Evolutionary conservation across 129 eudicot genomes (phyloP).

Genomic region (Kitagawia praeruptora): DNA sequence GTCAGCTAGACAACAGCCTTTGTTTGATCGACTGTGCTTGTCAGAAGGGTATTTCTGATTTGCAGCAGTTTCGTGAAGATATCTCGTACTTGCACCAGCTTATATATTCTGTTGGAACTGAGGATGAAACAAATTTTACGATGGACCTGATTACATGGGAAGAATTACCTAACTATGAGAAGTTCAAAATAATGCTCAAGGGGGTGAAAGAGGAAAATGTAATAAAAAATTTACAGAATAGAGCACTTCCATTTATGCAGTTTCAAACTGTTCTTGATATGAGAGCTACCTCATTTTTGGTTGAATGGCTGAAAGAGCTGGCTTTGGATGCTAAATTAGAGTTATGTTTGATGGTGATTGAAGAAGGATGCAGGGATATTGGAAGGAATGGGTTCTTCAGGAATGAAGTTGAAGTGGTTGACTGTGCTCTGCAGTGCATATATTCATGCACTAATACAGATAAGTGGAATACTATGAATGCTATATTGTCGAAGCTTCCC

Average conservation of each 20-base stretch:
- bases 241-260: slow-evolving; percentile 74
- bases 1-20: slow-evolving; percentile 79
- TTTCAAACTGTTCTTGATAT: slow-evolving; percentile 9
- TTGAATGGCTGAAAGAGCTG: slow-evolving; percentile 85
- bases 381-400: slow-evolving; percentile 36
- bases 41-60: slow-evolving; percentile 56
- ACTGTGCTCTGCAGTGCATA: slow-evolving; percentile 71
- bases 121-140: slow-evolving; percentile 41
- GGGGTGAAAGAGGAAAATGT: slow-evolving; percentile 71
- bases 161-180: slow-evolving; percentile 72
- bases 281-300: slow-evolving; percentile 53
- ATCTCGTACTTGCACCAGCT: slow-evolving; percentile 68
- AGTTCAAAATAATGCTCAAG: slow-evolving; percentile 66
- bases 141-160: slow-evolving; percentile 73
- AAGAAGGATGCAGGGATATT: slow-evolving; percentile 65
- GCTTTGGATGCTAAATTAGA: slow-evolving; percentile 62
- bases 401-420: slow-evolving; percentile 57
- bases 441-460: slow-evolving; percentile 55
- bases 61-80: slow-evolving; percentile 58
- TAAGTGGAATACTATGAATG: slow-evolving; percentile 75
- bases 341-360: slow-evolving; percentile 56
- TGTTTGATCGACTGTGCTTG: slow-evolving; percentile 69
- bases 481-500: slow-evolving; percentile 68
- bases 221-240: slow-evolving; percentile 41
- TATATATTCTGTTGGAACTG: slow-evolving; percentile 48